phyloP scores from a whole-genome alignment of 192 early-diverging fungal genomes.

The Linnemannia schmuckeri region DNA sequence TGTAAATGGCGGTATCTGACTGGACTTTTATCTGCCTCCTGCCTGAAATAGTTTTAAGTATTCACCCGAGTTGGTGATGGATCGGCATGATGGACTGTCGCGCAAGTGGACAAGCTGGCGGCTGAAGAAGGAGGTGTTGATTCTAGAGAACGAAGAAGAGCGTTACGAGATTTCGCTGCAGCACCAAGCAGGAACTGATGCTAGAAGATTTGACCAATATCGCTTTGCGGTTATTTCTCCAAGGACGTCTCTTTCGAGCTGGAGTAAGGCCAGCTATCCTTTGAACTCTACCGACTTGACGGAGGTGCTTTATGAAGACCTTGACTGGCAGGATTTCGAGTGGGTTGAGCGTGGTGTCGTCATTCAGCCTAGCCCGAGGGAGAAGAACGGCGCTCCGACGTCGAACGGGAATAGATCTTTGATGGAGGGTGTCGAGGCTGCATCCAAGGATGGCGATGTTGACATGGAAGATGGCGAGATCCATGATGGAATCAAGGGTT shows the following conservation, averaged over 20 bases:
- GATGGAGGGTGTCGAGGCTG: constrained; percentile 39
- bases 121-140: constrained; percentile 52
- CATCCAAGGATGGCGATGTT: constrained; percentile 5
- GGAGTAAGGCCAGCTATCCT: constrained; percentile 43
- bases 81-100: constrained; percentile 51
- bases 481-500: not conserved
- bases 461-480: constrained; percentile 6
- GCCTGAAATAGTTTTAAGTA: constrained; percentile 66
- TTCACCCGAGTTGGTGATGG: constrained; percentile 60
- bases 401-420: not conserved
- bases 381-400: constrained; percentile 8
- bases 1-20: not conserved
- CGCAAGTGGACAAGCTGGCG: constrained; percentile 53
- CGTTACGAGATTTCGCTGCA: constrained; percentile 55
- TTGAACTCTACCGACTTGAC: constrained; percentile 15
- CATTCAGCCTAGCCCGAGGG: constrained; percentile 32
- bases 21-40: not conserved
- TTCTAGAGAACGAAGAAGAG: constrained; percentile 62
- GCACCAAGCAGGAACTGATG: constrained; percentile 40
- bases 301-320: constrained; percentile 47
- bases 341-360: constrained; percentile 57
- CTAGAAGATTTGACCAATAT: constrained; percentile 52
- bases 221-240: constrained; percentile 59
- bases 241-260: constrained; percentile 41
- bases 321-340: constrained; percentile 57